Evolutionary conservation across 805 yeast genomes (phyloP), one percentile per base, ranked within the genome.

Genomic region (Debaryomyces tyrocola): DNA sequence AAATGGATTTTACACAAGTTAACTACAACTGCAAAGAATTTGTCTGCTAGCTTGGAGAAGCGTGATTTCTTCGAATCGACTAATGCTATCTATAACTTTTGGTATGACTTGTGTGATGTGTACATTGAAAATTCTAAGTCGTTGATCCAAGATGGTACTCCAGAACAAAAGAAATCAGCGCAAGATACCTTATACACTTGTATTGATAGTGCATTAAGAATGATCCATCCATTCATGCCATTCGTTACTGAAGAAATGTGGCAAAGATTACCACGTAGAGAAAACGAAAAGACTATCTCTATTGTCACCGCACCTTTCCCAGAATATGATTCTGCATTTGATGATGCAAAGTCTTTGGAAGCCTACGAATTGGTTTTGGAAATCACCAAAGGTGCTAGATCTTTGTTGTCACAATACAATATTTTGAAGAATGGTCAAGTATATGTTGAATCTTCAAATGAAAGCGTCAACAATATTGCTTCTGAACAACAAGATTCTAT

Each of bases 151-250:
- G 98, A 92, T 70, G 99, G 99, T 60, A 78, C 95, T 34, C 82
- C 80, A 21, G 85, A 70, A 52, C 96, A 94, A 75, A 79, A 84
- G 74, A 80, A 81, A 67, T 87, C 96, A 45, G 99, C 98, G 14
- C 87, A 85, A 74, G 95, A 92, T 67, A 94, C 98, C 20, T 78
- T 94, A 56, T 94, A 90, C 82, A 88, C 94, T 31, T 82, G 96
- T 73, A 78, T 92, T 57, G 98, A 94, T 62, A 87, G 87, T 55
- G 97, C 97, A 9, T 79, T 92, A 74, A 85, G 79, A 66, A 66
- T 94, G 74, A 94, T 92, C 57, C 98, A 92, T 66, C 99, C 99
- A 66, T 94, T 90, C 77, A 94, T 94, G 99, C 99, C 99, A 34
- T 94, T 82, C 66, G 76, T 94, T 56, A 85, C 98, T 40, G 99